Conservation (phyloP, 768 basidiomycete species). For the Xerocomellus amylosporus region DNA sequence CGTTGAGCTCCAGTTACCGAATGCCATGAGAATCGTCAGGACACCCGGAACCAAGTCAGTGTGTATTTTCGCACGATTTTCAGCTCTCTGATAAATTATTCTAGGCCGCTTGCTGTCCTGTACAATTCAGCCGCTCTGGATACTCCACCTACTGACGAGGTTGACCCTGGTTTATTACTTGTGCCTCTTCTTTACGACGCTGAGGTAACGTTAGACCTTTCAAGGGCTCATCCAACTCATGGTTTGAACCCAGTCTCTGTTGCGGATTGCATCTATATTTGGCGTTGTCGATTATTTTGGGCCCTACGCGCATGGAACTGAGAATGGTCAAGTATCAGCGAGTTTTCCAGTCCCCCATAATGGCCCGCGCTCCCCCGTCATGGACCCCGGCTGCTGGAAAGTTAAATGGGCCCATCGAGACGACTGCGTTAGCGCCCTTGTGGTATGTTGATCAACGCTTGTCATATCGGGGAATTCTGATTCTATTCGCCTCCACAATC, state of each 20-base stretch:
- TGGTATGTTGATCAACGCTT: conserved; percentile 42
- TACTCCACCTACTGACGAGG: conserved; percentile 6
- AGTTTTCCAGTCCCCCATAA: conserved; percentile 52
- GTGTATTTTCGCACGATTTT: neutral
- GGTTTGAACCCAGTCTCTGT: conserved; percentile 42
- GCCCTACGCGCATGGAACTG: conserved; percentile 25
- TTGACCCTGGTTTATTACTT: conserved; percentile 40
- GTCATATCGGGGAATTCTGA: conserved; percentile 1
- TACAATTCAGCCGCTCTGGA: conserved; percentile 57
- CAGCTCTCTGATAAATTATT: neutral
- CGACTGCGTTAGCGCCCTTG: conserved; percentile 68
- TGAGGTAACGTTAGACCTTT: conserved; percentile 40
- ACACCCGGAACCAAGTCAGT: conserved; percentile 50
- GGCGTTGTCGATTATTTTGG: conserved; percentile 61
- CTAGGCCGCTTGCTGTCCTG: conserved; percentile 41
- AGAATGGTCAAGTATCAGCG: conserved; percentile 15
- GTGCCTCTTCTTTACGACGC: conserved; percentile 59
- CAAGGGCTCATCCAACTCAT: conserved; percentile 5
- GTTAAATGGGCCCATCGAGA: conserved; percentile 78
- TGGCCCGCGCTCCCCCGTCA: conserved; percentile 48
- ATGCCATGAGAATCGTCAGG: conserved; percentile 60
- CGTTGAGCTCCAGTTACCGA: conserved; percentile 49
- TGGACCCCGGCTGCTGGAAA: conserved; percentile 68
- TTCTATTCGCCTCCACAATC: neutral
- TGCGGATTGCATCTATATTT: conserved; percentile 54